These are phyloP conservation scores for Arachis hypogaea DNA, from an alignment of 306 rosid genomes.

Conservation along the genomic window DNA sequence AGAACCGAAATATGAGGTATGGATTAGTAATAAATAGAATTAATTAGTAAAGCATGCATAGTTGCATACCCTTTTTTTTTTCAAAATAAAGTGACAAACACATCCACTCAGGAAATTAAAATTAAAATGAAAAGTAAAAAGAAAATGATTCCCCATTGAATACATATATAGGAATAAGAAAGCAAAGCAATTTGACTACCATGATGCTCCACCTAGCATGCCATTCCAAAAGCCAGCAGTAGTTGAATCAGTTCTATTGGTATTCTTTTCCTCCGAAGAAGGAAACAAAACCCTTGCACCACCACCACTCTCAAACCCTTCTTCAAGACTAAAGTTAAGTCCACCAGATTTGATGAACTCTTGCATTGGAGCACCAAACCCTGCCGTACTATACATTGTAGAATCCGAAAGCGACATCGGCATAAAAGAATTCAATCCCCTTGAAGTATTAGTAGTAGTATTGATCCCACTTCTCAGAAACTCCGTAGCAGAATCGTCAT, in stretches of 20 bases:
- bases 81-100: slow-evolving; percentile 4
- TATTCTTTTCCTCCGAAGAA: slow-evolving; percentile 51
- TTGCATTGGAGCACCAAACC: slow-evolving; percentile 54
- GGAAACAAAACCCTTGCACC: slow-evolving; percentile 89
- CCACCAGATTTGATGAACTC: slow-evolving; percentile 70
- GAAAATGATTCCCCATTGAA: not conserved
- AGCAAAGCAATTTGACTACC: slow-evolving; percentile 44
- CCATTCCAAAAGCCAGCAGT: slow-evolving; percentile 79
- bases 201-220: slow-evolving; percentile 90
- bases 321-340: slow-evolving; percentile 69
- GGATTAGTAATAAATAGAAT: slow-evolving; percentile 22
- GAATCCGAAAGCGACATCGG: slow-evolving; percentile 50
- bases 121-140: not conserved
- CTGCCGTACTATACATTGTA: slow-evolving; percentile 53
- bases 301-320: slow-evolving; percentile 72
- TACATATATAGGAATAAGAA: too few relatives aligned
- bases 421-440: slow-evolving; percentile 71
- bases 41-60: slow-evolving; percentile 39
- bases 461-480: slow-evolving; percentile 67
- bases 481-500: slow-evolving; percentile 64
- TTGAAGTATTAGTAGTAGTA: slow-evolving; percentile 31
- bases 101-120: too few relatives aligned
- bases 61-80: slow-evolving; percentile 33
- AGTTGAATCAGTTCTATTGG: slow-evolving; percentile 62
- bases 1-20: not conserved